Percentiles rank a stretch among this genome's conserved stretches.
Evolutionary conservation across 768 basidiomycete genomes (phyloP).

Genomic region (Agaricus sinodeliciosus): DNA sequence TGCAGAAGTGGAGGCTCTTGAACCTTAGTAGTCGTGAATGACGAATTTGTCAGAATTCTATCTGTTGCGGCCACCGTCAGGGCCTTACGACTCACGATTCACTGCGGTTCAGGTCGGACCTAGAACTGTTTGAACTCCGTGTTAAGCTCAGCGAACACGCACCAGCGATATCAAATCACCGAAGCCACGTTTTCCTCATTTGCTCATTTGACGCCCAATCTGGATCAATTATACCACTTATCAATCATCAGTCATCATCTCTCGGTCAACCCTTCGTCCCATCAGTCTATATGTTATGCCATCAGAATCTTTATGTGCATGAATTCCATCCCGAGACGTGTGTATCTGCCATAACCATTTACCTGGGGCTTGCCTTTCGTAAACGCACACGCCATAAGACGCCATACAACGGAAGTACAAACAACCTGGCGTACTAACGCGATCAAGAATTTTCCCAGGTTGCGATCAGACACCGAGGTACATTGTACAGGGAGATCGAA

Average conservation of each 20-base stretch:
- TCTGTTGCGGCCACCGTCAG: not conserved
- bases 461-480: no score
- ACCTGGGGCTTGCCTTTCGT: not conserved
- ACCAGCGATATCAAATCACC: slow-evolving; percentile 7
- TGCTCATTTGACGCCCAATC: not conserved
- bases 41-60: not conserved
- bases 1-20: not conserved
- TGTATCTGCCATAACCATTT: not conserved
- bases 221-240: slow-evolving; percentile 2
- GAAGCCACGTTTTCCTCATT: slow-evolving; percentile 8
- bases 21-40: not conserved
- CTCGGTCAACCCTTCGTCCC: not conserved
- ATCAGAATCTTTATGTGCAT: not conserved
- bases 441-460: not conserved
- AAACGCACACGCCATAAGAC: not conserved
- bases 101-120: not conserved
- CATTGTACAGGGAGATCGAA: no score
- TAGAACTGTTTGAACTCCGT: not conserved
- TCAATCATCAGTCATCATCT: slow-evolving; percentile 4
- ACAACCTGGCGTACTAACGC: not conserved
- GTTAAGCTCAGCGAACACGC: slow-evolving; percentile 5
- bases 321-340: not conserved
- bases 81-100: not conserved
- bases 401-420: not conserved
- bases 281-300: not conserved